Evolutionary conservation across 768 basidiomycete species (phyloP).

Genomic region (Leccinum boreale): DNA sequence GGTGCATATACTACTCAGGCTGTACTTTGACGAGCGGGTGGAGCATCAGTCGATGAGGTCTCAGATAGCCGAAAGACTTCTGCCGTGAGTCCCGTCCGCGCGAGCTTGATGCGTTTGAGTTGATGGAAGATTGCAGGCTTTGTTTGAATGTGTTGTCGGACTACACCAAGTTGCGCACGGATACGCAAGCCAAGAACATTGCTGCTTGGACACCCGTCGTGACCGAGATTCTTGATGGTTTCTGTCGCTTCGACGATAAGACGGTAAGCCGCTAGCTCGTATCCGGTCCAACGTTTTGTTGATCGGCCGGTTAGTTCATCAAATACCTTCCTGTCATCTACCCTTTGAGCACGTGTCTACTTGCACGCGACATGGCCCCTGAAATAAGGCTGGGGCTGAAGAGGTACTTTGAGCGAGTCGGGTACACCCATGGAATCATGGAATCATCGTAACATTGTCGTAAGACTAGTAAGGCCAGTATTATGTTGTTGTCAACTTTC

Average conservation of each 20-base stretch:
- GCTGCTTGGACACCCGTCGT: conserved; percentile 98
- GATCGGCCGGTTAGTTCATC: conserved; percentile 57
- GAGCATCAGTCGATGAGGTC: conserved; percentile 83
- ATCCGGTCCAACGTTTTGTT: background rate
- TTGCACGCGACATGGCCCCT: conserved; percentile 76
- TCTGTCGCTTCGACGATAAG: conserved; percentile 85
- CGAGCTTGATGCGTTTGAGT: background rate
- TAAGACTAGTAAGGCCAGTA: conserved; percentile 21
- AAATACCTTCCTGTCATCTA: conserved; percentile 89
- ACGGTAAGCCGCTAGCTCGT: conserved; percentile 57
- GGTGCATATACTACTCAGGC: conserved; percentile 85
- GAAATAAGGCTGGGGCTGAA: conserved; percentile 81
- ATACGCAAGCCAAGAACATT: conserved; percentile 94
- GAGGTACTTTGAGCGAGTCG: conserved; percentile 78
- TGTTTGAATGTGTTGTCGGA: conserved; percentile 86
- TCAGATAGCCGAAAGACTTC: conserved; percentile 69
- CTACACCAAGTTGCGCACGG: conserved; percentile 84
- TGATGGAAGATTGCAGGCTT: conserved; percentile 48
- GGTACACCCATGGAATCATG: conserved; percentile 66
- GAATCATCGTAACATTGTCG: conserved; percentile 50
- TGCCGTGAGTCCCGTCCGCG: conserved; percentile 49
- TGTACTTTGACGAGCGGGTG: conserved; percentile 90
- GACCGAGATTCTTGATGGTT: conserved; percentile 90
- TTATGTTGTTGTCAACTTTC: conserved; percentile 24
- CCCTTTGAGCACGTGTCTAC: conserved; percentile 81